Evolutionary conservation across 2,329 filamentous ascomycete genomes (phyloP).

Genomic region (Colletotrichum spaethianum): DNA sequence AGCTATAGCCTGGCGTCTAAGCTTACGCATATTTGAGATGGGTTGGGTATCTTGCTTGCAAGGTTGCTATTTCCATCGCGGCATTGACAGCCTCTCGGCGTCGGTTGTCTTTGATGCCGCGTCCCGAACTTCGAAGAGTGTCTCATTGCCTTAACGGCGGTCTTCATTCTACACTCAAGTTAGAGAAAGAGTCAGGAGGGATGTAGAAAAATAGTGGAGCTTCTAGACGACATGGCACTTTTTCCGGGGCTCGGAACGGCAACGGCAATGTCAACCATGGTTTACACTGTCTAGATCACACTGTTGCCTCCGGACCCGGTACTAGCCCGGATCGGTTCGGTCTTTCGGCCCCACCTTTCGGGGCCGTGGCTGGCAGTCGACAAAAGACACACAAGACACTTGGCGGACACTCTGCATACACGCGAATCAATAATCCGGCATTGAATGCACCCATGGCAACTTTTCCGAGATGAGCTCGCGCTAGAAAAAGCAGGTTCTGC

Average conservation of each 20-base stretch:
- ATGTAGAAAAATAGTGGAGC: fast-evolving
- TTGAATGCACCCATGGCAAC: background rate
- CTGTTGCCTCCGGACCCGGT: background rate
- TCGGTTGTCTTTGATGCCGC: background rate
- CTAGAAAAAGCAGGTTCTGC: background rate
- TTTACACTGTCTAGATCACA: background rate
- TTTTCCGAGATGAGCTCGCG: background rate
- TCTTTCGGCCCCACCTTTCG: background rate
- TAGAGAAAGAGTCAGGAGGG: background rate
- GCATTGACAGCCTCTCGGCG: background rate
- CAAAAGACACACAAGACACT: background rate
- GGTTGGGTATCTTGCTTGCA: background rate
- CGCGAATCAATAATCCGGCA: background rate
- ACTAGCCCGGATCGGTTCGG: background rate
- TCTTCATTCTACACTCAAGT: background rate
- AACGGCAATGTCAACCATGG: no score
- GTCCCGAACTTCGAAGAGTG: no score
- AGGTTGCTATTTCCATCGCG: background rate
- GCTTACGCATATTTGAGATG: background rate
- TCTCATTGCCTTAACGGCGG: fast-evolving
- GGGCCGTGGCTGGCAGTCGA: background rate
- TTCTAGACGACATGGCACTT: background rate
- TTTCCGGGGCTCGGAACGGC: no score
- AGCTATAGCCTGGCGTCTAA: background rate
- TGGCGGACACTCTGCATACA: background rate